Percentiles rank a stretch among this genome's conserved stretches.
Conservation (phyloP, 352 stramenopile species). For the Phytophthora sojae region DNA sequence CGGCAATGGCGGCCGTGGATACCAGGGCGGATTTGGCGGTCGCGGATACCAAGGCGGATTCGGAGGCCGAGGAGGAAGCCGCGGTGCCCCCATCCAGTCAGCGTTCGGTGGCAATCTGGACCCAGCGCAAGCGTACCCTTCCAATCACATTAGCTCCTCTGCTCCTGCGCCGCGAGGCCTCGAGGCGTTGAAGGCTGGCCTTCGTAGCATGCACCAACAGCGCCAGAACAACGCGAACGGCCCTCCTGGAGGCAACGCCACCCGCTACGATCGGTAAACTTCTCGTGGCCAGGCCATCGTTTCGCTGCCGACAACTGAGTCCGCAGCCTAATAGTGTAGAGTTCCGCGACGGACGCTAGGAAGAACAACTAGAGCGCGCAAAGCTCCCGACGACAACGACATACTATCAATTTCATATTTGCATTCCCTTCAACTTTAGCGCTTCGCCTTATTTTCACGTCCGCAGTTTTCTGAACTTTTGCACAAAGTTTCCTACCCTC, state of each 20-base stretch:
- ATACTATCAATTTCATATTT: constrained; percentile 14
- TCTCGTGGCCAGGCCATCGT: constrained; percentile 13
- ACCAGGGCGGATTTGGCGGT: constrained; percentile 22
- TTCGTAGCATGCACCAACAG: constrained; percentile 89
- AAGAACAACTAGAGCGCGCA: constrained; percentile 28
- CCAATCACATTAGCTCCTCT: constrained; percentile 43
- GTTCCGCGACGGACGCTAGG: constrained; percentile 31
- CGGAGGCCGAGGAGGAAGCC: constrained; percentile 35
- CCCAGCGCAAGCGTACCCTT: constrained; percentile 56
- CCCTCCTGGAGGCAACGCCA: constrained; percentile 27
- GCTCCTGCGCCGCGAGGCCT: constrained; percentile 54
- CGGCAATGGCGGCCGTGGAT: constrained; percentile 12
- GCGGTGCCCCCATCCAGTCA: constrained; percentile 67
- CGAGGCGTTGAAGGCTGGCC: constrained; percentile 80
- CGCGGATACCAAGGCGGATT: constrained; percentile 36
- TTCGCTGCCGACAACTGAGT: neutral
- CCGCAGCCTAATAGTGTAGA: constrained; percentile 37
- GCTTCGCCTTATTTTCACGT: neutral
- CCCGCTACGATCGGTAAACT: constrained; percentile 66
- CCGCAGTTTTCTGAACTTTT: too few relatives aligned
- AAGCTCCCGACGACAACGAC: constrained; percentile 18
- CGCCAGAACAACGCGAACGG: constrained; percentile 45
- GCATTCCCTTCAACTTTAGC: neutral
- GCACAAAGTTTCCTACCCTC: neutral
- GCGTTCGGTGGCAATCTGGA: constrained; percentile 68